Evolutionary conservation across 306 rosid species (phyloP).

Genomic region (Trifolium repens): DNA sequence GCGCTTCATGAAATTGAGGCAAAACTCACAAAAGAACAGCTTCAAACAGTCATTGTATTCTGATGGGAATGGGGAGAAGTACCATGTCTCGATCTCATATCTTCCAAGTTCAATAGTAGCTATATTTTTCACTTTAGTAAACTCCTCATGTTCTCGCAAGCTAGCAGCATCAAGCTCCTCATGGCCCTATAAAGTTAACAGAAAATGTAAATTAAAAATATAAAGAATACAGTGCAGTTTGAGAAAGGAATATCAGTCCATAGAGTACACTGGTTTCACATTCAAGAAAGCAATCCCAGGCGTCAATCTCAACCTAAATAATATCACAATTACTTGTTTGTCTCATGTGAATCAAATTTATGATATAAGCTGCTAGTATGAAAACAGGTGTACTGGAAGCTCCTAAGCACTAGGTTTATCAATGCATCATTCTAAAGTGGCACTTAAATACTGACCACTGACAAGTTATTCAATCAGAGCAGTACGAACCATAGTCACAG

Average conservation of each 20-base stretch:
- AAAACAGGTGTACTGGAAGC: conserved; percentile 1
- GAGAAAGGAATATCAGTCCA: conserved; percentile 11
- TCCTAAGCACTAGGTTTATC: background rate
- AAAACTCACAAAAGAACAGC: conserved; percentile 95
- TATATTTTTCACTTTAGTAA: conserved; percentile 97
- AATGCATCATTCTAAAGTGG: conserved; percentile 2
- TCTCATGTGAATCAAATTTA: conserved; percentile 30
- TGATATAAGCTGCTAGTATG: background rate
- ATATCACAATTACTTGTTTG: conserved; percentile 24
- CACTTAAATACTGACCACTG: conserved; percentile 4
- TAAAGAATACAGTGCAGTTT: conserved; percentile 15
- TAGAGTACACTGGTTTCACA: conserved; percentile 2
- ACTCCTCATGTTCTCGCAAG: conserved; percentile 97
- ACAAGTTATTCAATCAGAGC: conserved; percentile 33
- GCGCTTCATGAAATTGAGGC: conserved; percentile 99
- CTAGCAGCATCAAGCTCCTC: conserved; percentile 99
- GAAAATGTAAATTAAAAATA: conserved; percentile 20
- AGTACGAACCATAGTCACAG: no score
- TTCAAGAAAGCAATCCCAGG: conserved; percentile 25
- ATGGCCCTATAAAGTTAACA: conserved; percentile 70
- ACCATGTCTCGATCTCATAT: conserved; percentile 99
- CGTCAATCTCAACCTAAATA: conserved; percentile 23
- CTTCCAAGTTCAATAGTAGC: conserved; percentile 98
- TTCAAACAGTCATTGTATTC: conserved; percentile 92
- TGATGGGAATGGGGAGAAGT: conserved; percentile 97